These are phyloP conservation scores for Magnaporthales sp. DNA, from an alignment of 2,329 filamentous ascomycete species.

Conservation along the genomic window DNA sequence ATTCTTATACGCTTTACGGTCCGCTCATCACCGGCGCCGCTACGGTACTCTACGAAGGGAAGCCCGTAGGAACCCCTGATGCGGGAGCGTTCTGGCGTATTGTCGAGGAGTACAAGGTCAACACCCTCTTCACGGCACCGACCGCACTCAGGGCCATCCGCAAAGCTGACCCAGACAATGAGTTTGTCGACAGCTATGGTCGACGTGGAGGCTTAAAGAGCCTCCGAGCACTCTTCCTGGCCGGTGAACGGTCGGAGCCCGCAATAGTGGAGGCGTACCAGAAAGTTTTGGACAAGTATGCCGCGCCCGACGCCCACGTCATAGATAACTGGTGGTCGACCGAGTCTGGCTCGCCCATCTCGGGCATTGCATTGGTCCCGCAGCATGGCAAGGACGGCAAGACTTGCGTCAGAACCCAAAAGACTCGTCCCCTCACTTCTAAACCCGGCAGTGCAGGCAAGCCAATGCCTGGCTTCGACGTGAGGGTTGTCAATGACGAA, in stretches of 20 bases:
- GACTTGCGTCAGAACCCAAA: conserved; percentile 27
- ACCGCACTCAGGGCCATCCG: conserved; percentile 82
- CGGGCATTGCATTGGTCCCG: conserved; percentile 46
- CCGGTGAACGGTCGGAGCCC: conserved; percentile 83
- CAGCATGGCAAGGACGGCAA: conserved; percentile 47
- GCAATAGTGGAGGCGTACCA: conserved; percentile 72
- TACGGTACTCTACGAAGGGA: conserved; percentile 88
- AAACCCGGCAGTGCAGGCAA: conserved; percentile 86
- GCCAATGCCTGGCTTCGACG: conserved; percentile 84
- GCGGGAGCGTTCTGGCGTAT: conserved; percentile 85
- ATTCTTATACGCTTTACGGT: conserved; percentile 76
- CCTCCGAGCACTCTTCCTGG: conserved; percentile 71
- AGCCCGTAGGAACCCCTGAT: conserved; percentile 82
- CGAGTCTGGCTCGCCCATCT: conserved; percentile 50
- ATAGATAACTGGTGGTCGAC: conserved; percentile 56
- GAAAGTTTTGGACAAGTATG: conserved; percentile 58
- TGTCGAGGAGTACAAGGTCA: conserved; percentile 76
- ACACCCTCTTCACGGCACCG: conserved; percentile 76
- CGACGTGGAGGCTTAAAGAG: conserved; percentile 60
- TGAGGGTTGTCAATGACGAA: conserved; percentile 73
- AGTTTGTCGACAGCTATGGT: conserved; percentile 54
- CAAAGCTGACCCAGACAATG: conserved; percentile 72
- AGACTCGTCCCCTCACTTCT: conserved; percentile 44
- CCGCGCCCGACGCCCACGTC: conserved; percentile 50
- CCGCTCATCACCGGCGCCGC: conserved; percentile 79